Base-by-base conservation (phyloP, 2,329 filamentous ascomycete species). In the Arthroderma sp. region DNA sequence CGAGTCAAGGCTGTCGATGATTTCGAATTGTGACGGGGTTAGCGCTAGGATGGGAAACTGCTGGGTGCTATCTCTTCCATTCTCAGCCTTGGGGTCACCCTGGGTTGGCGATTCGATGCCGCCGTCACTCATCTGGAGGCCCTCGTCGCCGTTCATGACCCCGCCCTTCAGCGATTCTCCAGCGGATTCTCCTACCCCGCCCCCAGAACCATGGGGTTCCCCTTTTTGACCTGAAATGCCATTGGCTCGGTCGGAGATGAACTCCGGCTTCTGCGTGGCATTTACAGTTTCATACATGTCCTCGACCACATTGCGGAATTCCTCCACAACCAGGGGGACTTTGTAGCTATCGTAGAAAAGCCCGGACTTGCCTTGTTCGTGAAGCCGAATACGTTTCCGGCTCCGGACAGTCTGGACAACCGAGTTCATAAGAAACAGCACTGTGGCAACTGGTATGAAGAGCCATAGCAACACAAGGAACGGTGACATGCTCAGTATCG, bases 21-120 rank as follows among this genome's bases (percentile, higher is more conserved):
- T 94, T 40, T 75, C 72, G 59, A 94, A 94, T 63, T 96, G 89
- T 40, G 79, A 76, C 4, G 80, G 72, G 0, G 84, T 80, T 43
- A 96, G 67, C 0, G 87, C 87, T 44, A 96, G 70, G 0, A 80
- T 86, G 1, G 68, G 60, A 47, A 47, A 43, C 28, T 34, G 31
- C 27, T 30, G 27, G 7, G 11, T 11, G 5, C 34, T 22, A 22
- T 22, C 15, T 22, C 15, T 40, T 38, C 22, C 38, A 33, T 36
- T 10, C 10, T n/a, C 29, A 15, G 22, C 11, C 11, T 3, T n/a
- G 22, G 30, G 37, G 29, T 7, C 3, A 22, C 15, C 15, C 15
- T 22, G 15, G 15, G 15, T 22, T 22, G 15, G 15, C 15, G 15
- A 22, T 22, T 22, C 15, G 15, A 22, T 22, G 15, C 15, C 15